Percentiles rank a stretch among this genome's conserved stretches.
phyloP scores from a whole-genome alignment of 2,329 filamentous ascomycete genomes.

The Endoconidiophora laricicola region DNA sequence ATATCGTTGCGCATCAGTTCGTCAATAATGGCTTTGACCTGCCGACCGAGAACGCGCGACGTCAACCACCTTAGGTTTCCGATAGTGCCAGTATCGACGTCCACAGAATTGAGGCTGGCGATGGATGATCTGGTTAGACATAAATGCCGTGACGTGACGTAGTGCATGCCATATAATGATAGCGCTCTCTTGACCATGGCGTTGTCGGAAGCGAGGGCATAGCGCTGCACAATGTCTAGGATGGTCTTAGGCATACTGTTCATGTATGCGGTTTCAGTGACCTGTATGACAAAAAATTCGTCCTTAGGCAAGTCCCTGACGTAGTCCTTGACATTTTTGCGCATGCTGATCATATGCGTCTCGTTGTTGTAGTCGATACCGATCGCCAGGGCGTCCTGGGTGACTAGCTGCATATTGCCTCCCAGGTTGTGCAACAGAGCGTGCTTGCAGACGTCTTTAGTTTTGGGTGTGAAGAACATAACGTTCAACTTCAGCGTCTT shows the following conservation, averaged over 20 bases:
- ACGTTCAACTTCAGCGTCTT: slow-evolving; percentile 31
- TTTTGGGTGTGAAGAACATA: slow-evolving; percentile 35
- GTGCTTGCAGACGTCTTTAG: slow-evolving; percentile 31
- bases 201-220: slow-evolving; percentile 23
- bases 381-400: slow-evolving; percentile 30
- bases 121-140: slow-evolving; percentile 26
- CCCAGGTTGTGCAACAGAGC: slow-evolving; percentile 28
- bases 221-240: slow-evolving; percentile 31
- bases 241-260: slow-evolving; percentile 31
- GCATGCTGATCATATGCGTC: slow-evolving; percentile 28
- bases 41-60: slow-evolving; percentile 36
- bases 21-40: slow-evolving; percentile 40
- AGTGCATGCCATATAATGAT: slow-evolving; percentile 39
- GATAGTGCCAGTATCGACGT: not conserved
- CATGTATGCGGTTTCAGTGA: slow-evolving; percentile 30
- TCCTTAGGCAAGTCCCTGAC: slow-evolving; percentile 32
- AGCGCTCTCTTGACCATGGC: slow-evolving; percentile 36
- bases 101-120: slow-evolving; percentile 23
- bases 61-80: slow-evolving; percentile 24
- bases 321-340: slow-evolving; percentile 31
- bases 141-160: slow-evolving; percentile 38
- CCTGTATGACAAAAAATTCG: slow-evolving; percentile 30
- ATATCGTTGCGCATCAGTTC: slow-evolving; percentile 36
- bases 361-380: slow-evolving; percentile 29
- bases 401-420: slow-evolving; percentile 25